Base-by-base conservation (phyloP, 768 basidiomycete genomes). In the Nidula microcarpa region DNA sequence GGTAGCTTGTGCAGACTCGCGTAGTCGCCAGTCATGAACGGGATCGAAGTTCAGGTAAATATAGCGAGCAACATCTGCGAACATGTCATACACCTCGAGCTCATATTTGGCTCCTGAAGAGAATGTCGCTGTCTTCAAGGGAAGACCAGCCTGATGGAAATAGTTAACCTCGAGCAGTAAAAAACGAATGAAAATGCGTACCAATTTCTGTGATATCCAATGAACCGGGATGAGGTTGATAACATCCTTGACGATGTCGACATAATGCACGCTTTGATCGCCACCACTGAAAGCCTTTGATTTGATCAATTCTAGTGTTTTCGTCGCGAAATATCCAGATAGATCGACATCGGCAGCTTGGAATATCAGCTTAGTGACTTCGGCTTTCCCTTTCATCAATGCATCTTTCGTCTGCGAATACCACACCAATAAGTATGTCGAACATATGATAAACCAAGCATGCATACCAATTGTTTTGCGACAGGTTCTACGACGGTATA, bases 231-330 rank as follows among this genome's bases (percentile, higher is more conserved):
- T 53, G 30, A 75, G 62, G 55, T 89, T 86, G 60, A 87, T 78
- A 17, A 90, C 86, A 57, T 90, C 84, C 41, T 71, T 71, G 6
- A 89, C 78, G 36, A 90, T 75, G 61, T 91, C 86, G 17, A 89
- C 63, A 48, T 65, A 73, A 33, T 57, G 67, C 14, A 55, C 52
- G 13, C 51, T 47, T 13, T 64, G 56, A 5, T 65, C 70, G 11
- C 65, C 63, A 33, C 67, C 57, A 33, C 56, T 54, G 46, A 74
- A 68, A 2, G 72, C 65, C 50, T 76, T 76, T 10, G 62, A 57
- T 8, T 59, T 55, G 46, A 80, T 67, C 36, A 80, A 58, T 1
- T 55, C 50, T n/a, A 50, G 30, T 1, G 74, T 70, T 57, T 63
- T 71, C 43, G 63, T 57, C 32, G 56, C 55, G 57, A 78, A 77